A percentile compares a stretch with the other conserved stretches of the same genome.
Conservation (phyloP, 2,329 filamentous ascomycete species). For the Ilyonectria mors-panacis region DNA sequence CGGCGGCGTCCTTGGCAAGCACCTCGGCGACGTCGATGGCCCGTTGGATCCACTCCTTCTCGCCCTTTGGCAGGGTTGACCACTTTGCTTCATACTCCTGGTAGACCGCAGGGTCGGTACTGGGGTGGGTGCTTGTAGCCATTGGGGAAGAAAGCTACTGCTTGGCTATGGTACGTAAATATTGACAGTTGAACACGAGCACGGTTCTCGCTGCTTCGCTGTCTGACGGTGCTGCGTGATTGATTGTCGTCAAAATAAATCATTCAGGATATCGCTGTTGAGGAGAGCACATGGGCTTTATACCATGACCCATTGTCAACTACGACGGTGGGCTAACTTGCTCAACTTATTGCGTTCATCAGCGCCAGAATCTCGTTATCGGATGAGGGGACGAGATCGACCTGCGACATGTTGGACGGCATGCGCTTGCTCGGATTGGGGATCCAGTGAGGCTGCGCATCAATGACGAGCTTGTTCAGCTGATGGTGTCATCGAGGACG, state of each 20-base stretch:
- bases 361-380: constrained; percentile 20
- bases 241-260: not conserved
- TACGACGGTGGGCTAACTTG: too few species aligned
- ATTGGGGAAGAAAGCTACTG: not conserved
- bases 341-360: constrained; percentile 17
- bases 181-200: not conserved
- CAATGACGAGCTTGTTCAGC: constrained; percentile 28
- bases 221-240: not conserved
- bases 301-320: not conserved
- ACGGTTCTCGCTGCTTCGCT: not conserved
- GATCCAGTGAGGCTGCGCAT: constrained; percentile 9
- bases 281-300: constrained; percentile 7
- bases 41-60: constrained; percentile 56
- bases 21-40: constrained; percentile 56
- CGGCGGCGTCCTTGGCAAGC: constrained; percentile 52
- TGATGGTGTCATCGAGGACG: not conserved
- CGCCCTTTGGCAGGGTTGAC: constrained; percentile 51
- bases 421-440: constrained; percentile 5
- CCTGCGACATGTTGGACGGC: not conserved
- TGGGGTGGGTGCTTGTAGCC: constrained; percentile 28
- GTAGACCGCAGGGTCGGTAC: constrained; percentile 57
- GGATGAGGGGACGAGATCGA: not conserved
- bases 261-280: not conserved
- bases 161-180: not conserved
- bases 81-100: constrained; percentile 55